Percentiles rank a stretch among this genome's conserved stretches.
Conservation (phyloP, 805 yeast genomes). For the Kurtzmaniella cleridarum region DNA sequence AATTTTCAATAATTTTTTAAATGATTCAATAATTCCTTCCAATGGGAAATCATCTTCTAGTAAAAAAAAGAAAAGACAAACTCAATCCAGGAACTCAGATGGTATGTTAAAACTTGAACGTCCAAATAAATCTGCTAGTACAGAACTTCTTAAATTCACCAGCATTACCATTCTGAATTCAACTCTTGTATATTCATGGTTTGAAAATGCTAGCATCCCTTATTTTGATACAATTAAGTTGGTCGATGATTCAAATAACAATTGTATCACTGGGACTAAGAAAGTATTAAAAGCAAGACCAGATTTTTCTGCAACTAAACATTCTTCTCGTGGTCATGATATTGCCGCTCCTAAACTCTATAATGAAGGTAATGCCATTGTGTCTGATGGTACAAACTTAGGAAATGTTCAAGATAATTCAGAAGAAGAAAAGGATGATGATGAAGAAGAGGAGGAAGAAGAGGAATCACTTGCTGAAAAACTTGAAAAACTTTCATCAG, state of each 20-base stretch:
- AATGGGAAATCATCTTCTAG: slow-evolving; percentile 14
- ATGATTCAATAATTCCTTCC: slow-evolving; percentile 9
- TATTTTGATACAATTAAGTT: slow-evolving; percentile 53
- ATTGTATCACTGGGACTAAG: slow-evolving; percentile 17
- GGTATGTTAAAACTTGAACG: slow-evolving; percentile 43
- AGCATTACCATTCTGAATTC: slow-evolving; percentile 27
- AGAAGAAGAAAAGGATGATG: slow-evolving; percentile 40
- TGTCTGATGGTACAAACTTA: slow-evolving; percentile 60
- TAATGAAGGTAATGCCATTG: slow-evolving; percentile 55
- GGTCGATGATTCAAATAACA: slow-evolving; percentile 27
- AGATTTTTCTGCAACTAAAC: slow-evolving; percentile 33
- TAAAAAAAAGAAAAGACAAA: slow-evolving; percentile 43
- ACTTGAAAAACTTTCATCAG: slow-evolving; percentile 30
- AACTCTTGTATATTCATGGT: slow-evolving; percentile 48
- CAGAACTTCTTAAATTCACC: slow-evolving; percentile 22
- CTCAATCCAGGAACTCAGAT: slow-evolving; percentile 47
- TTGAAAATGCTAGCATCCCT: slow-evolving; percentile 55
- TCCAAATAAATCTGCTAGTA: slow-evolving; percentile 33
- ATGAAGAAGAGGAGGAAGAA: slow-evolving; percentile 25
- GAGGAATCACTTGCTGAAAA: slow-evolving; percentile 50
- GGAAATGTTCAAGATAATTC: slow-evolving; percentile 48
- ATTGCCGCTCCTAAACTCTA: slow-evolving; percentile 50
- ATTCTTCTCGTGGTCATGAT: slow-evolving; percentile 45
- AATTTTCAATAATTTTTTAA: slow-evolving; percentile 56
- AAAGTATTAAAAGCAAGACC: slow-evolving; percentile 35